Conservation (phyloP, 2,329 filamentous ascomycete species). For the Colletotrichum gigasporum region DNA sequence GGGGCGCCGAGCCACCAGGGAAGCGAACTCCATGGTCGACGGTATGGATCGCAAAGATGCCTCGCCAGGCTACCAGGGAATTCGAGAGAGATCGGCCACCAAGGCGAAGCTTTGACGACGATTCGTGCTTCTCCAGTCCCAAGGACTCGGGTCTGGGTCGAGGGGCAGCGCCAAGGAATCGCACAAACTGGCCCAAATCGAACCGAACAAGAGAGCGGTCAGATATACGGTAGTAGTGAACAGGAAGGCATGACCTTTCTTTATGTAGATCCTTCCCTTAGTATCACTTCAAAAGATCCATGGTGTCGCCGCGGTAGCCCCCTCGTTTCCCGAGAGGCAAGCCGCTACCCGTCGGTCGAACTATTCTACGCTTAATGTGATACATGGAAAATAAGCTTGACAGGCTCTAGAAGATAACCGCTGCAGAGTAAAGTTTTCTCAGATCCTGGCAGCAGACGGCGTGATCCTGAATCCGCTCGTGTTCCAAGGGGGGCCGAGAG, state of each 20-base stretch:
- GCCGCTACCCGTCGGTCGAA: not conserved
- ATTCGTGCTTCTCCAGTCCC: constrained; percentile 3
- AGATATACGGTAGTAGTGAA: not conserved
- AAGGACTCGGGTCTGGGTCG: constrained; percentile 7
- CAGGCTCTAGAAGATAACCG: constrained; percentile 1
- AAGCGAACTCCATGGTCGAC: constrained; percentile 13
- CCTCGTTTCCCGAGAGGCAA: constrained; percentile 1
- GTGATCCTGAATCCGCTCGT: constrained; percentile 19
- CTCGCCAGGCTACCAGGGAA: not conserved
- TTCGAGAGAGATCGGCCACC: not conserved
- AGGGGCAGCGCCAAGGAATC: constrained; percentile 10
- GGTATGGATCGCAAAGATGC: not conserved
- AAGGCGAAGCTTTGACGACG: constrained; percentile 8
- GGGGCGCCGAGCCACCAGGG: constrained; percentile 13
- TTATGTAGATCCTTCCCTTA: constrained; percentile 9
- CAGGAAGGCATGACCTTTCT: not conserved
- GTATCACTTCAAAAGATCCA: not conserved
- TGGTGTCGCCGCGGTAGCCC: constrained; percentile 12
- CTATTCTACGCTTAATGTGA: constrained; percentile 10
- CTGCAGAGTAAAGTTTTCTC: constrained; percentile 7
- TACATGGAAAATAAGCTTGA: constrained; percentile 21
- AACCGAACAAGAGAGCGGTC: constrained; percentile 10
- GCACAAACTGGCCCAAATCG: not conserved
- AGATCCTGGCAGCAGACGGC: constrained; percentile 8
- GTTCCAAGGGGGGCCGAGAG: constrained; percentile 3